Evolutionary conservation across 768 basidiomycete species (phyloP).

Genomic region (Russula lepida): DNA sequence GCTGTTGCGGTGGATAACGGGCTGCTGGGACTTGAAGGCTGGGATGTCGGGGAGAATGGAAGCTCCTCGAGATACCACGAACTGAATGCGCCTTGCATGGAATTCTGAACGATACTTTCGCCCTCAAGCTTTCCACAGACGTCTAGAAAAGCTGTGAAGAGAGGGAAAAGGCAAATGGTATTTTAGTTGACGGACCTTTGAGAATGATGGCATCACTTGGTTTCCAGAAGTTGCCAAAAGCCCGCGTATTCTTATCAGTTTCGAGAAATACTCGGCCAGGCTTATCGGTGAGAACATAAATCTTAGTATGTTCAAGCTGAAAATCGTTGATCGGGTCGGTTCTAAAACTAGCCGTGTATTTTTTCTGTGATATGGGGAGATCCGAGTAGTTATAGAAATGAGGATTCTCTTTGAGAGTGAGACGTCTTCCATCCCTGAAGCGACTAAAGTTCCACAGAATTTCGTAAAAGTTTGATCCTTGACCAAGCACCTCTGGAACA

Average conservation of each 20-base stretch:
- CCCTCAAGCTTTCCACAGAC: constrained; percentile 1
- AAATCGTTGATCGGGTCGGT: neutral
- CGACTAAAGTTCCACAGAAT: constrained; percentile 8
- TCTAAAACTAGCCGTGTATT: neutral
- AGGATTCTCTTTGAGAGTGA: constrained; percentile 9
- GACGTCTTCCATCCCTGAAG: neutral
- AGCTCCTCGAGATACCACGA: neutral
- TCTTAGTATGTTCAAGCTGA: neutral
- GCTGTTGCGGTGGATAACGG: neutral
- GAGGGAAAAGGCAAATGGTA: too few species aligned
- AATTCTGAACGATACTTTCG: neutral
- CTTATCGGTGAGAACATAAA: constrained; percentile 1
- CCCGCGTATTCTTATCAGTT: neutral
- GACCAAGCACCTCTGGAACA: neutral
- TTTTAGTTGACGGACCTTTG: neutral
- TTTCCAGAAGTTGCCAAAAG: neutral
- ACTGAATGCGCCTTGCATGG: neutral
- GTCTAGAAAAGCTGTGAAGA: neutral
- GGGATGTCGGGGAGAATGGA: neutral
- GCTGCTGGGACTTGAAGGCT: neutral
- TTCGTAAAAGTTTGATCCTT: neutral
- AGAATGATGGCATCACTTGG: neutral
- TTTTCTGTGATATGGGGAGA: neutral
- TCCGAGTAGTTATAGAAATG: constrained; percentile 2
- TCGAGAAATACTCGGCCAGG: constrained; percentile 1